These are phyloP conservation scores for Sergeia podlipaevii DNA, from an alignment of 208 protist genomes.

Conservation along the genomic window DNA sequence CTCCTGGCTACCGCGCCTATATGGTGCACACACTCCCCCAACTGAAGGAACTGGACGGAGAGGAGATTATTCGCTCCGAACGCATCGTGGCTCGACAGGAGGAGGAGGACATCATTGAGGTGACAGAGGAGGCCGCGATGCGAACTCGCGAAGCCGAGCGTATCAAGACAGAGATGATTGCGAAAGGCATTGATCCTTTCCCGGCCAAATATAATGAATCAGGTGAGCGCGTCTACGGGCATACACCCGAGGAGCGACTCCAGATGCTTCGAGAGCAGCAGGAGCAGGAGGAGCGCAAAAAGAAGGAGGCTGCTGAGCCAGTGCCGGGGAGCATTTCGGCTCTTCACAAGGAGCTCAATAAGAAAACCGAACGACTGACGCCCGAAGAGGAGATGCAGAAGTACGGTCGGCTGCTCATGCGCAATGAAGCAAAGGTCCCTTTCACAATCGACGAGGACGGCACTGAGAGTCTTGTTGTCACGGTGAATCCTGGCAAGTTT, in stretches of 20 bases:
- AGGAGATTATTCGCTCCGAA: constrained; percentile 81
- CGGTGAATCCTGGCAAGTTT: constrained; percentile 89
- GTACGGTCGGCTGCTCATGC: constrained; percentile 86
- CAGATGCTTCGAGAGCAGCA: constrained; percentile 86
- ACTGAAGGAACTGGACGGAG: constrained; percentile 85
- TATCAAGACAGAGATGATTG: constrained; percentile 67
- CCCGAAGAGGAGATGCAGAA: constrained; percentile 87
- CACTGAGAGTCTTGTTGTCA: constrained; percentile 62
- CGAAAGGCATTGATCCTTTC: constrained; percentile 67
- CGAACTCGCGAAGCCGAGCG: constrained; percentile 53
- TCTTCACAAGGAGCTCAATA: constrained; percentile 57
- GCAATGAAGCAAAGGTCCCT: constrained; percentile 90
- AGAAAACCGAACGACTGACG: constrained; percentile 40
- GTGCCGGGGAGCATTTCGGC: constrained; percentile 49
- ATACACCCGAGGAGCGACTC: constrained; percentile 86
- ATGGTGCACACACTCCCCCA: constrained; percentile 92
- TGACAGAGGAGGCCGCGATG: constrained; percentile 43
- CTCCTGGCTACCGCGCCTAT: constrained; percentile 89
- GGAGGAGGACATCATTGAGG: constrained; percentile 45
- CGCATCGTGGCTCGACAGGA: constrained; percentile 89
- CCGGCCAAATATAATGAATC: constrained; percentile 84
- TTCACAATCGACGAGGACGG: constrained; percentile 73
- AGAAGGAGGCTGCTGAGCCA: constrained; percentile 27
- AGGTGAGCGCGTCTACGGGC: constrained; percentile 88
- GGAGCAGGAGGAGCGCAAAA: constrained; percentile 39